Base-by-base conservation (phyloP, 495 filamentous ascomycete species). In the Antarctomyces pellizariae region DNA sequence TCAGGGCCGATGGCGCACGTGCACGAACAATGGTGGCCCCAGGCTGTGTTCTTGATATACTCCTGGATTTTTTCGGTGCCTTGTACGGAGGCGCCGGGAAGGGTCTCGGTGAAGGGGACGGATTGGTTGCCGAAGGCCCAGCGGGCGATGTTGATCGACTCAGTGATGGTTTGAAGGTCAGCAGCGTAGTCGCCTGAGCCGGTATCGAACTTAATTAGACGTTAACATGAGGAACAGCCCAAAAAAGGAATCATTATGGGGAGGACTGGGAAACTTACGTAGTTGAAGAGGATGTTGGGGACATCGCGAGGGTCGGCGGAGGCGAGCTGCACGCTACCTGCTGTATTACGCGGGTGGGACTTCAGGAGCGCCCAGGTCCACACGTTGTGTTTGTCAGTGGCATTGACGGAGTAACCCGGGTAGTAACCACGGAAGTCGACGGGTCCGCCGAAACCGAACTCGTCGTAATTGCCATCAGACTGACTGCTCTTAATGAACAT, bases 1-100 rank as follows among this genome's bases (percentile, higher is more conserved):
- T 64, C 62, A 0, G 42, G 35, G 4, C 67, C 67, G 32, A 71
- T 74, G 9, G 64, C 42, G 29, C 50, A 56, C 7, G 63, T 64
- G 31, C 59, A 64, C 17, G 50, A 60, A 2, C 62, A 64, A 35
- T 72, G 67, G 25, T 70, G 64, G 0, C 64, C 64, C 58, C 60
- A 73, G 2, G 61, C 46, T 21, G 52, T 45, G 17, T 58, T 44
- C 38, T 55, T 56, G 29, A 62, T 50, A 34, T 49, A 65, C 30
- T 51, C 36, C 31, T 59, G 43, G 2, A 63, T 24, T 0, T 61
- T 41, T 15, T 39, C 50, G 18, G 53, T 42, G 1, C 45, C 42
- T 9, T 28, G 35, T 1, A 57, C 45, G 16, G 53, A 46, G 3
- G 35, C 28, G 0, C 59, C 59, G 0, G 64, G 66, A 36, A 48